These are phyloP conservation scores for Diaporthe sp. DNA, from an alignment of 2,329 filamentous ascomycete species.

Conservation along the genomic window DNA sequence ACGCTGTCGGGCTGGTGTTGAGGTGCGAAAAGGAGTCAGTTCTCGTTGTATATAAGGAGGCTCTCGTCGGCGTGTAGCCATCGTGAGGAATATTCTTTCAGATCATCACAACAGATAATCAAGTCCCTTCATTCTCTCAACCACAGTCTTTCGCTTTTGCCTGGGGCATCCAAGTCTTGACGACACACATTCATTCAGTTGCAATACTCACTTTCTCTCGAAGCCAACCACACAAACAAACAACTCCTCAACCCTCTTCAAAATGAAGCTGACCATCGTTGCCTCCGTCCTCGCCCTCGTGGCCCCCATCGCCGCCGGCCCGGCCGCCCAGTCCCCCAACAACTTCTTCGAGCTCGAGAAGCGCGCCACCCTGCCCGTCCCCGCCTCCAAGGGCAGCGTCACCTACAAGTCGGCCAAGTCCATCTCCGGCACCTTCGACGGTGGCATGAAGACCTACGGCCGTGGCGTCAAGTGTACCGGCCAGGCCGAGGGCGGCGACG, in stretches of 20 bases:
- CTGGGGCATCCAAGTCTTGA: slow-evolving; percentile 21
- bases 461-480: slow-evolving; percentile 39
- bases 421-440: slow-evolving; percentile 33
- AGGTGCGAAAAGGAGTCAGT: background rate
- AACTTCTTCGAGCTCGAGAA: slow-evolving; percentile 18
- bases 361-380: slow-evolving; percentile 1
- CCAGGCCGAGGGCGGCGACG: slow-evolving; percentile 43
- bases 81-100: background rate
- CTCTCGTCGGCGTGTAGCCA: background rate
- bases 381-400: slow-evolving; percentile 18
- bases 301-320: slow-evolving; percentile 26
- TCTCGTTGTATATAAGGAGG: slow-evolving; percentile 20
- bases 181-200: slow-evolving; percentile 24
- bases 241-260: background rate
- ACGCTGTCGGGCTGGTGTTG: background rate
- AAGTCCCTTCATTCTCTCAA: slow-evolving; percentile 22
- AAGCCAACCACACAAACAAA: background rate
- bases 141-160: slow-evolving; percentile 25
- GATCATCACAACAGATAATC: slow-evolving; percentile 17
- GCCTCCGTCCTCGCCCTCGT: slow-evolving; percentile 19
- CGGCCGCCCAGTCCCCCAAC: slow-evolving; percentile 25
- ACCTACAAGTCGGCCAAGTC: slow-evolving; percentile 7
- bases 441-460: slow-evolving; percentile 51
- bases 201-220: background rate
- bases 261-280: slow-evolving; percentile 30